These are phyloP conservation scores for Kwoniella sp. DNA, from an alignment of 768 basidiomycete genomes.

Conservation along the genomic window DNA sequence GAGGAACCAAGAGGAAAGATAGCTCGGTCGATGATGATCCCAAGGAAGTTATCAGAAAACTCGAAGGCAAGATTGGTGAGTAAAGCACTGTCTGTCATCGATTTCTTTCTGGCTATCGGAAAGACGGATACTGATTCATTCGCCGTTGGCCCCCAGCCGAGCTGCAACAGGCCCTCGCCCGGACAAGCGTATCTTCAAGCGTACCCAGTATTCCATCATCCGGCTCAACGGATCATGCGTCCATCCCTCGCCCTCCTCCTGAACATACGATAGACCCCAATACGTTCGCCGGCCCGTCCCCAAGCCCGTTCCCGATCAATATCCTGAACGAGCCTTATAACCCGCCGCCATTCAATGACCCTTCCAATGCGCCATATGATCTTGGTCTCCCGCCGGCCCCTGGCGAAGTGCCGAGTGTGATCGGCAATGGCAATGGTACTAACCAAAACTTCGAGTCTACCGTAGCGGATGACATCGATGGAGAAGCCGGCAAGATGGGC, in stretches of 20 bases:
- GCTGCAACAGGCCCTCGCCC: constrained; percentile 12
- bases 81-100: constrained; percentile 1
- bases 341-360: constrained; percentile 1
- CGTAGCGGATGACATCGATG: constrained; percentile 22
- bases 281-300: constrained; percentile 9
- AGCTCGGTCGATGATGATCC: constrained; percentile 22
- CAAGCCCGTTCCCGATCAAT: background rate
- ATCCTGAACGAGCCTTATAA: constrained; percentile 7
- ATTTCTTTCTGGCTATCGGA: background rate
- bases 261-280: background rate
- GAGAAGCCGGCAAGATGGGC: constrained; percentile 28
- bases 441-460: background rate
- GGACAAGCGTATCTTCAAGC: background rate
- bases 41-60: constrained; percentile 16
- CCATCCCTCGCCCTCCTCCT: background rate
- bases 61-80: constrained; percentile 41
- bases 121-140: too few relatives aligned
- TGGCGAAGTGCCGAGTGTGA: background rate
- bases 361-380: background rate
- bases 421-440: background rate
- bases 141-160: too few relatives aligned
- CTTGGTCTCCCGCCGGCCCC: background rate
- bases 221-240: background rate
- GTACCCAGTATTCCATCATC: background rate
- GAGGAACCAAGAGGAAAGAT: constrained; percentile 13